Evolutionary conservation across 176 grass and related monocot genomes (phyloP).

Genomic region (Bromus sterilis): DNA sequence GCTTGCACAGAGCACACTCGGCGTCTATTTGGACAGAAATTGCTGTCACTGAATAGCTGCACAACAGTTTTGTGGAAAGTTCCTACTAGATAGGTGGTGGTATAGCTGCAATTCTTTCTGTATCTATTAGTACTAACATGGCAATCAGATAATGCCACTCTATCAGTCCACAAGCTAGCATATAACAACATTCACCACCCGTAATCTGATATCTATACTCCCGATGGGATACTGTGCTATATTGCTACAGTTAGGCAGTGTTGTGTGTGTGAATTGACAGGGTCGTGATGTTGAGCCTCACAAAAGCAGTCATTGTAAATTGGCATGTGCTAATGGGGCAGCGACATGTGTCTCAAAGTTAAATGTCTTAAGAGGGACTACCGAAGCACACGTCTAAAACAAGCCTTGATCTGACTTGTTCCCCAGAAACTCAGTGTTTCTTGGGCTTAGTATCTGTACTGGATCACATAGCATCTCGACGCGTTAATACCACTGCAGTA

Average conservation of each 20-base stretch:
- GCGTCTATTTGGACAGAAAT: background rate
- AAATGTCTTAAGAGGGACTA: background rate
- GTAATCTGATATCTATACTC: background rate
- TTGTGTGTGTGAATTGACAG: background rate
- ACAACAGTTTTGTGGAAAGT: slow-evolving; percentile 5
- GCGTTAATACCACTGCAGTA: background rate
- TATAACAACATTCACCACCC: background rate
- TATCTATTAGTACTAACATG: background rate
- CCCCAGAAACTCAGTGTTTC: background rate
- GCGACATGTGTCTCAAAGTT: background rate
- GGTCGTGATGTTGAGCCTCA: background rate
- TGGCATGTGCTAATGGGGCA: background rate
- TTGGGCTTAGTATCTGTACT: background rate
- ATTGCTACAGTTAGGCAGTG: background rate
- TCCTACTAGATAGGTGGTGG: background rate
- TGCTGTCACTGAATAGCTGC: background rate
- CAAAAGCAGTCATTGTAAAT: background rate
- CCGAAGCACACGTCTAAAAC: background rate
- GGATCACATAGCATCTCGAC: background rate
- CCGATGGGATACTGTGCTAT: background rate
- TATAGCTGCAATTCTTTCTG: background rate
- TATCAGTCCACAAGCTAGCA: background rate
- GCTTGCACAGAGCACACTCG: background rate
- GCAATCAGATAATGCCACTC: background rate
- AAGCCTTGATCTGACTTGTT: background rate